Percentiles rank a stretch among this genome's conserved stretches.
Evolutionary conservation across 2,329 filamentous ascomycete species (phyloP).

Genomic region (Xylariaceae sp.): DNA sequence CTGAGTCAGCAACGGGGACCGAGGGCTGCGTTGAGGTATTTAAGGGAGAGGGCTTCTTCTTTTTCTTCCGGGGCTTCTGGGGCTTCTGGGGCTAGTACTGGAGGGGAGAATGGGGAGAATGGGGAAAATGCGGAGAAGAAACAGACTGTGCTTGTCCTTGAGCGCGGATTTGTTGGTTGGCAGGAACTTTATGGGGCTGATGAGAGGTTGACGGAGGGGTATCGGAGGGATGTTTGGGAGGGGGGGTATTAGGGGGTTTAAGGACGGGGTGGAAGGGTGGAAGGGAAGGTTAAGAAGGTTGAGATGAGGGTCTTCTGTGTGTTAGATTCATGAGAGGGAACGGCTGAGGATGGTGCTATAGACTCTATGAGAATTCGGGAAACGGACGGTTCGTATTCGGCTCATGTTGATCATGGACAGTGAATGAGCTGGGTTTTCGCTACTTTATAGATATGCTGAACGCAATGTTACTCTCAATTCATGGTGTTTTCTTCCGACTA

Average conservation of each 20-base stretch:
- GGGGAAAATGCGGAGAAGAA: constrained; percentile 28
- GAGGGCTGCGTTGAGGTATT: constrained; percentile 72
- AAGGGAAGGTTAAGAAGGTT: background rate
- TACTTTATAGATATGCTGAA: background rate
- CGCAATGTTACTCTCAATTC: background rate
- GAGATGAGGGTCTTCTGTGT: background rate
- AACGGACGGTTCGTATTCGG: too few species aligned
- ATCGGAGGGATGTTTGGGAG: constrained; percentile 78
- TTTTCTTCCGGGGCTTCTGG: too few species aligned
- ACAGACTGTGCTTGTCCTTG: constrained; percentile 77
- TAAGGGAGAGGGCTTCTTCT: constrained; percentile 52
- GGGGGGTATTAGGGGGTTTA: constrained; percentile 21
- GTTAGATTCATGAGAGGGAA: background rate
- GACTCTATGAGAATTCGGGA: too few species aligned
- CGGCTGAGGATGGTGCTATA: too few species aligned
- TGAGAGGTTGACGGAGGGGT: constrained; percentile 74
- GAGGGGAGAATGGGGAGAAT: constrained; percentile 35
- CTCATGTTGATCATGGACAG: too few species aligned
- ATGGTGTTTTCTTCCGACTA: background rate
- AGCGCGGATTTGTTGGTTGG: constrained; percentile 83
- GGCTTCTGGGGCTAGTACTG: too few species aligned
- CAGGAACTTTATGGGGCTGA: constrained; percentile 79
- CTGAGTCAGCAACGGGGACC: constrained; percentile 88
- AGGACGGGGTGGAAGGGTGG: too few species aligned
- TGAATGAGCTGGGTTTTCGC: too few species aligned